Conservation (phyloP, 2,329 filamentous ascomycete genomes). For the Amauroascus niger region DNA sequence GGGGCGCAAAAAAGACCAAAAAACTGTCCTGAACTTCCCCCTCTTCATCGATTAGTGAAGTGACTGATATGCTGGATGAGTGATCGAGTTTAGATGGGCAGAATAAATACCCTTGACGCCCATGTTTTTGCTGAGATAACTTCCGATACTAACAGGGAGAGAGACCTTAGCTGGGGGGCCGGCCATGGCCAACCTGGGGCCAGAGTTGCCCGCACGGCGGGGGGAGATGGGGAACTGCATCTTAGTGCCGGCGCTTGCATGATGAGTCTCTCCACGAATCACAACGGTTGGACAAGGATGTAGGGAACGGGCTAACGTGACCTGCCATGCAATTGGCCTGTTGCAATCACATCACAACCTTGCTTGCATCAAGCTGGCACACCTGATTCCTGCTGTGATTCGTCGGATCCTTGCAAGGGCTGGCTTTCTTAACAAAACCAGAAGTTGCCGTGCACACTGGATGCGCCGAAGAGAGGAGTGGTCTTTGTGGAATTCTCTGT, state of each 20-base stretch:
- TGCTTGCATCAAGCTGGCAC: conserved; percentile 2
- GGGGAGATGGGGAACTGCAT: neutral
- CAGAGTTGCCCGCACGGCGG: neutral
- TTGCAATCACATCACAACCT: conserved; percentile 7
- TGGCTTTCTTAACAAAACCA: neutral
- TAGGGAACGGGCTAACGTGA: conserved; percentile 7
- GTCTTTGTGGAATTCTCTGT: neutral
- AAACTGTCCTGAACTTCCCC: no score
- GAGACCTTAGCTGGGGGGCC: no score
- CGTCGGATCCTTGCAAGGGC: neutral
- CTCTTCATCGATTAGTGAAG: no score
- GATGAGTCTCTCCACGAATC: conserved; percentile 3
- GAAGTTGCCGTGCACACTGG: neutral
- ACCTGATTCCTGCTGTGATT: neutral
- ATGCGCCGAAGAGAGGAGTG: neutral
- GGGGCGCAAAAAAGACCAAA: no score
- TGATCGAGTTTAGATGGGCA: no score
- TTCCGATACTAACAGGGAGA: no score
- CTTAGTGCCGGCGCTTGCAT: conserved; percentile 8
- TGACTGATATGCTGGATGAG: no score
- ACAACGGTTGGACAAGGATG: neutral
- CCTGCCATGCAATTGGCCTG: conserved; percentile 8
- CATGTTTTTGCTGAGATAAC: no score
- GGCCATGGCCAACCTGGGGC: neutral
- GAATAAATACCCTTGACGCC: no score